Evolutionary conservation across 768 basidiomycete species (phyloP), one percentile per base, ranked within the genome.

Genomic region (Amanita brunnescens): DNA sequence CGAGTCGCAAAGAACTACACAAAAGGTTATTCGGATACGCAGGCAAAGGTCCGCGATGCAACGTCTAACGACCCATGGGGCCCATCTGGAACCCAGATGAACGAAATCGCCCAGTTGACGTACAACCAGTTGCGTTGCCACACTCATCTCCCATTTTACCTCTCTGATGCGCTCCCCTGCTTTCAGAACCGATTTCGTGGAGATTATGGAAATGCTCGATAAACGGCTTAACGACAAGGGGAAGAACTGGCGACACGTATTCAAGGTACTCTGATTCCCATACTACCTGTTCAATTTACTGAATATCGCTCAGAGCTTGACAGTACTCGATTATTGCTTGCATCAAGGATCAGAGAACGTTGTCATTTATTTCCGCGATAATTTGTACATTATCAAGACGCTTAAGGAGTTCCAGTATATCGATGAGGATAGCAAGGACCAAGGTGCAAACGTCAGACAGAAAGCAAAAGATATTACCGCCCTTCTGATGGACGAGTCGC

Each of bases 121-220:
- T 97, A 91, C 67, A 96, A 96, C 70, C 95, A 96, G 94, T 75
- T 53, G 42, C 48, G 52, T 32, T 18, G 33, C 26, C 30, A 41
- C 23, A 49, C 47, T 37, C 18, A 20, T 30, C 21, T 44, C 13
- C n/a, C 16, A 46, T 13, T 35, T 51, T 20, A 29, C 48, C 33
- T 13, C 14, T 37, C 7, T 47, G 35, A 26, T 26, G 24, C 14
- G 12, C n/a, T 29, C 26, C 18, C 20, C 16, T 20, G 30, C 16
- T 39, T 43, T 14, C 51, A 79, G 93, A 69, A 87, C 83, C 54
- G 94, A 98, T 61, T 99, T 99, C 65, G 92, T 98, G 10, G 96
- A 99, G 71, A 91, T 99, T 62, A 97, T 99, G 92, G 96, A 99
- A 74, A 96, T 97, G 91, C 77, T 99, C 44, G 96, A 98, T 70